Evolutionary conservation across 331 rosid genomes (phyloP), one percentile per base, ranked within the genome.

Genomic region (Phaseolus coccineus): DNA sequence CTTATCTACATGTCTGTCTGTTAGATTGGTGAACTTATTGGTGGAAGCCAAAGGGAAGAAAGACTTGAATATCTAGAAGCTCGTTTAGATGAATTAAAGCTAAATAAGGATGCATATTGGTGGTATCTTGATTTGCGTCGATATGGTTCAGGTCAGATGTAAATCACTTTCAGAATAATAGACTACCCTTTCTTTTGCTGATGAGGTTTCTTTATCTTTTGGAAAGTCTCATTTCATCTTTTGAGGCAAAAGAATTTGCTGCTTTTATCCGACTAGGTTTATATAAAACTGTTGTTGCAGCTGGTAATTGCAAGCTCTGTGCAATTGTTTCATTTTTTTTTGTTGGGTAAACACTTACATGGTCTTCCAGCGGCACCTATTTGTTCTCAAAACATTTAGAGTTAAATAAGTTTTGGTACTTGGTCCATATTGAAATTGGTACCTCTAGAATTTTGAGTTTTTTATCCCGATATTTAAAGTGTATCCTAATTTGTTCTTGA

Each of bases 121-220:
- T 95, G 97, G 99, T 95, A 95, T 86, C 97, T 95, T 83, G 99
- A 95, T 86, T 89, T 95, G 86, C 99, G 97, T 73, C 96, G 99
- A 74, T 92, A 95, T 72, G 99, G 99, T 51, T 92, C 99, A 85
- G 98, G 98, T 95, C 55, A 73, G 84, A 74, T n/a, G 14, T 64
- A 8, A 19, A 68, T 51, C 65, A 47, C 16, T 22, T 28, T 59
- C 40, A 63, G 44, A 40, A 64, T 33, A 66, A 57, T 13, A 80
- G 6, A 27, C 24, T 15, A 7, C 16, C 47, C 10, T 0, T 25
- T 8, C 25, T 76, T 63, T 33, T 13, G 27, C 63, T 77, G 15
- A 30, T 30, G 3, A 30, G 3, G 16, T 42, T 68, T 48, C 50
- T 73, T 19, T 51, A 24, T 30, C 50, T 39, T 70, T 56, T 44